These are phyloP conservation scores for Chrysanthemum makinoi DNA, from an alignment of 129 eudicot species.

Conservation along the genomic window DNA sequence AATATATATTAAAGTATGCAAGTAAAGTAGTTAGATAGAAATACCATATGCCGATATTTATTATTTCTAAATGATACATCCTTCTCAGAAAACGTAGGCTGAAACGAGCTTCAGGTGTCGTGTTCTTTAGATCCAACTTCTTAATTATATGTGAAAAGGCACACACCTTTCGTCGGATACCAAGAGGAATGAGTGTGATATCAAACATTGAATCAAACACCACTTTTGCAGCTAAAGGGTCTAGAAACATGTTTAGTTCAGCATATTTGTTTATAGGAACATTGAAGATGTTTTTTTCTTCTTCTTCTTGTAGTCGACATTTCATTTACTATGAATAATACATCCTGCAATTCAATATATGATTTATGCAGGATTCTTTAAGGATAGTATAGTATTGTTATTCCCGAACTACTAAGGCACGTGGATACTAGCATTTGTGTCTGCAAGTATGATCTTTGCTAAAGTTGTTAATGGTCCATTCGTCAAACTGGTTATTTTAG, in stretches of 20 bases:
- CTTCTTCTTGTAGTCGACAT: constrained; percentile 30
- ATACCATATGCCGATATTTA: constrained; percentile 74
- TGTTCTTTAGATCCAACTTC: constrained; percentile 31
- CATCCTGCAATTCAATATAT: constrained; percentile 57
- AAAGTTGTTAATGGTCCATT: constrained; percentile 83
- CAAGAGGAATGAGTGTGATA: constrained; percentile 61
- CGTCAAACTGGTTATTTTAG: constrained; percentile 59
- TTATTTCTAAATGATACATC: constrained; percentile 39
- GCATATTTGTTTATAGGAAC: constrained; percentile 61
- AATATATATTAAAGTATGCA: too few relatives aligned
- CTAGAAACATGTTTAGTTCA: constrained; percentile 79
- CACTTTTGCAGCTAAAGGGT: constrained; percentile 76
- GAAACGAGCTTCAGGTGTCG: constrained; percentile 62
- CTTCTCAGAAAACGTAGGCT: constrained; percentile 44
- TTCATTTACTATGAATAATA: constrained; percentile 57
- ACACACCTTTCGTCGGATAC: constrained; percentile 47
- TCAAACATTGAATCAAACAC: constrained; percentile 52
- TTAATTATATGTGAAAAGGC: constrained; percentile 36
- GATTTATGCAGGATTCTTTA: too few relatives aligned
- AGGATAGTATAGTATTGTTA: neutral
- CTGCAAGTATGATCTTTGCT: constrained; percentile 62
- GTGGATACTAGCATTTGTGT: constrained; percentile 31
- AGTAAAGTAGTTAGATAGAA: neutral
- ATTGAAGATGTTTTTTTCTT: constrained; percentile 52
- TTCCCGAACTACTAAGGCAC: too few relatives aligned